Evolutionary conservation across 2,329 filamentous ascomycete species (phyloP), one percentile per base, ranked within the genome.

Genomic region (Parascedosporium putredinis): DNA sequence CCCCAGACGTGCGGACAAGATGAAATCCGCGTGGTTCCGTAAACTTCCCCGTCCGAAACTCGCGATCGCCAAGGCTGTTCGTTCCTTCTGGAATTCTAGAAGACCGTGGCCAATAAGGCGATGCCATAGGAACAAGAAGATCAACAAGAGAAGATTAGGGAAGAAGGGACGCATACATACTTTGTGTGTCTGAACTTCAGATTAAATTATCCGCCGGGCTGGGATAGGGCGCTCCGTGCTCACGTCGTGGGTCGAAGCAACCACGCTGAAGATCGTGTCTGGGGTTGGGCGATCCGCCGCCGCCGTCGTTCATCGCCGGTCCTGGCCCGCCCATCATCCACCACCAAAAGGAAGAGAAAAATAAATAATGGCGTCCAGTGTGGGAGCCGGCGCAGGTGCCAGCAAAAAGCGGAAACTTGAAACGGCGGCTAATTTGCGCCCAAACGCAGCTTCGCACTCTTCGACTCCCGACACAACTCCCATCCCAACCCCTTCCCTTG

Each of bases 341-440:
- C 18, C 16, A 43, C 5, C 5, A 6, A 10, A 8, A 20, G 5
- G 18, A 40, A 40, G 23, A 43, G 40, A 36, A 36, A 12, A 18
- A 14, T 1, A 18, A 8, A 14, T 16, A 36, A 36, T 42, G 38
- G 10, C 16, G 20, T 20, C 16, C 20, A 42, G 38, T n/a, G n/a
- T n/a, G n/a, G n/a, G n/a, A n/a, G n/a, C n/a, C n/a, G n/a, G n/a
- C n/a, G n/a, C n/a, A n/a, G n/a, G n/a, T n/a, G n/a, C n/a, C n/a
- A n/a, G n/a, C n/a, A n/a, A 42, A 10, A 42, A 42, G 20, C 38
- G 20, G 16, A 45, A 45, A 45, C 42, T 45, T 45, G 42, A 45
- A 45, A 45, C 42, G 42, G 42, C 42, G 42, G 42, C 42, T 45
- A 45, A 45, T 45, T 29, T 45, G 42, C 42, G 42, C 42, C 42